Conservation (phyloP, 768 basidiomycete genomes). For the Suillus lakei region DNA sequence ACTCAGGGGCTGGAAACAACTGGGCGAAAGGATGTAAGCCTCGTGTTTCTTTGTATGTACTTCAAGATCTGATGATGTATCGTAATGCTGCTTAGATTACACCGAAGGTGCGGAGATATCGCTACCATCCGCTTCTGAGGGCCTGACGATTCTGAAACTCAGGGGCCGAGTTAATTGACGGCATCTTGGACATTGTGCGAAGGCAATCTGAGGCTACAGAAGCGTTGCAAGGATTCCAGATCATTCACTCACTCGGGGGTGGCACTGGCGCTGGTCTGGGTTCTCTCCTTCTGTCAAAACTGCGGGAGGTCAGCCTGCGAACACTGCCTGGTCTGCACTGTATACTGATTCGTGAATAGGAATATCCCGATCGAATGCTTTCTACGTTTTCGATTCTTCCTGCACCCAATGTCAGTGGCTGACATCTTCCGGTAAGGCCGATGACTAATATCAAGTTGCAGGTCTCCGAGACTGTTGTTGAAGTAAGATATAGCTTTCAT, state of each 20-base stretch:
- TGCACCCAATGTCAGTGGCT: constrained; percentile 52
- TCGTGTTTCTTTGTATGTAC: constrained; percentile 15
- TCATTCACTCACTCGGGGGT: constrained; percentile 89
- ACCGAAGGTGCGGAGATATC: constrained; percentile 69
- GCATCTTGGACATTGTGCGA: constrained; percentile 81
- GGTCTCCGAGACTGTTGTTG: constrained; percentile 56
- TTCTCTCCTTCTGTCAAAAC: constrained; percentile 76
- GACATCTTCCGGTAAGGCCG: neutral
- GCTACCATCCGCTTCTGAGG: neutral
- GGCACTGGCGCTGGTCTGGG: constrained; percentile 91
- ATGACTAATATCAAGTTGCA: constrained; percentile 21
- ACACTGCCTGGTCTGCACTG: neutral
- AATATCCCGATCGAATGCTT: constrained; percentile 54
- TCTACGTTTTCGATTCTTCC: constrained; percentile 60
- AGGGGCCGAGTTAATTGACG: constrained; percentile 92
- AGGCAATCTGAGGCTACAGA: constrained; percentile 84
- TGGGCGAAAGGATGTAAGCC: constrained; percentile 93
- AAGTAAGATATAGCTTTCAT: constrained; percentile 40
- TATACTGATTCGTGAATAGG: constrained; percentile 48
- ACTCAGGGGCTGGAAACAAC: constrained; percentile 82
- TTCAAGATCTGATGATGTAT: constrained; percentile 9
- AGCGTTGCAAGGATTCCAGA: constrained; percentile 88
- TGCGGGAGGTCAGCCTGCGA: constrained; percentile 65
- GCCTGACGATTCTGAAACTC: constrained; percentile 2
- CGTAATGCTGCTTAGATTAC: constrained; percentile 59